Evolutionary conservation across 441 rosid species (phyloP).

Genomic region (Bocquillonia castaneifolia): DNA sequence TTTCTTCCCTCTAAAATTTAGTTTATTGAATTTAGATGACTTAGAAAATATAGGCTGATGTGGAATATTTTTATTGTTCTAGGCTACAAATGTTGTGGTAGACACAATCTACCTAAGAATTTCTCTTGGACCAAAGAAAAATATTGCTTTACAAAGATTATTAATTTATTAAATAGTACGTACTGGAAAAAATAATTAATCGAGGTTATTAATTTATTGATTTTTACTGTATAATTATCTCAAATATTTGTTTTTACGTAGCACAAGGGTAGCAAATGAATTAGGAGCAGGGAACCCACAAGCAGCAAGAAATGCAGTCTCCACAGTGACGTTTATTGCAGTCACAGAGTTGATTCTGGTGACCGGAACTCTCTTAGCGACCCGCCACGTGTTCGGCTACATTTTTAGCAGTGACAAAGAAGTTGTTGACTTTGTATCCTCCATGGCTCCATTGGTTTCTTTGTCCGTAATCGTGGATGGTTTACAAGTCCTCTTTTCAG

Average conservation of each 20-base stretch:
- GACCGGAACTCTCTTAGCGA: conserved; percentile 37
- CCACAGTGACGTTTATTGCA: conserved; percentile 31
- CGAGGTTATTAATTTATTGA: no score
- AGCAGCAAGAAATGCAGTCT: conserved; percentile 12
- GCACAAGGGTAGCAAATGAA: background rate
- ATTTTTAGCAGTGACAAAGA: conserved; percentile 56
- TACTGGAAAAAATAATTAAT: no score
- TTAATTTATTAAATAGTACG: no score
- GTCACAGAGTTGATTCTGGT: conserved; percentile 31
- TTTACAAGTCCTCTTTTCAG: conserved; percentile 45
- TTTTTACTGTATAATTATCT: no score
- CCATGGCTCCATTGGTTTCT: conserved; percentile 57
- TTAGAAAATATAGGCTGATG: no score
- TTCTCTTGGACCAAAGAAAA: no score
- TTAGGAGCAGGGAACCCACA: background rate
- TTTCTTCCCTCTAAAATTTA: no score
- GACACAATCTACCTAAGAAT: no score
- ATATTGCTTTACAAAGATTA: no score
- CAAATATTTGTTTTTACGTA: conserved; percentile 3
- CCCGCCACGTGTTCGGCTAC: conserved; percentile 44
- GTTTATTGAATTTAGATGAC: no score
- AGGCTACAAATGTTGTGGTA: no score
- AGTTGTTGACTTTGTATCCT: conserved; percentile 52
- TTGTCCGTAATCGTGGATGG: conserved; percentile 45
- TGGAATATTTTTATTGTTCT: no score